Conservation (phyloP, 1,139 yeast species). For the Suhomyces bokatorum region DNA sequence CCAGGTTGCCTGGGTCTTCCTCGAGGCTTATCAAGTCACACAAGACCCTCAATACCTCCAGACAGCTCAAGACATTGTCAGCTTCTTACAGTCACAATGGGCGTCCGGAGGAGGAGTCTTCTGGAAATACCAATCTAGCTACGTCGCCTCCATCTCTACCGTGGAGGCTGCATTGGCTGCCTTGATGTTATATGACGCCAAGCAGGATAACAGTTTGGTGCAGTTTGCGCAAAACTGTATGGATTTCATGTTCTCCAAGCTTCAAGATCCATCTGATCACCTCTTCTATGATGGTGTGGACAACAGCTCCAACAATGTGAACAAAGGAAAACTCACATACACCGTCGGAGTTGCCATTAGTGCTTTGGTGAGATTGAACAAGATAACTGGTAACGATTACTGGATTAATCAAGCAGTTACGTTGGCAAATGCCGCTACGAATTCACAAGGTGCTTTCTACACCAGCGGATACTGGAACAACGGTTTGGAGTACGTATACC, state of each 20-base stretch:
- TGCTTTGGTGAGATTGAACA: slow-evolving; percentile 28
- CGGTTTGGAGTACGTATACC: slow-evolving; percentile 14
- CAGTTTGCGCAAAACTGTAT: slow-evolving; percentile 26
- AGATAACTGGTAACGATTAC: slow-evolving; percentile 14
- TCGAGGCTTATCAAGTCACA: slow-evolving; percentile 25
- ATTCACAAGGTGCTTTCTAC: slow-evolving; percentile 17
- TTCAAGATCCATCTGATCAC: slow-evolving; percentile 32
- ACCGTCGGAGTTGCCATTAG: slow-evolving; percentile 38
- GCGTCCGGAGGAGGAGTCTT: slow-evolving; percentile 34
- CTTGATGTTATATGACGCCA: slow-evolving; percentile 24
- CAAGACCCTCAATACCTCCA: slow-evolving; percentile 20
- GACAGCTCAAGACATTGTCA: slow-evolving; percentile 17
- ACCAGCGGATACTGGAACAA: slow-evolving; percentile 18
- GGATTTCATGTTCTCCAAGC: slow-evolving; percentile 27
- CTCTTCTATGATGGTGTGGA: slow-evolving; percentile 35
- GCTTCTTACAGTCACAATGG: slow-evolving; percentile 23
- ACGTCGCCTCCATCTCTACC: slow-evolving; percentile 39
- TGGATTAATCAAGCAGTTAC: slow-evolving; percentile 16
- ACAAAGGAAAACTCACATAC: slow-evolving; percentile 39
- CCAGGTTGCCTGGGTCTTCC: slow-evolving; percentile 35
- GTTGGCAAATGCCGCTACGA: slow-evolving; percentile 15
- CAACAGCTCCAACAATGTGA: slow-evolving; percentile 18
- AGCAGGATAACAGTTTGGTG: slow-evolving; percentile 18
- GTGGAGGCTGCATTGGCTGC: slow-evolving; percentile 40
- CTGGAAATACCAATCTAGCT: slow-evolving; percentile 30